These are phyloP conservation scores for Camelina sativa DNA, from an alignment of 345 rosid species.

Conservation along the genomic window DNA sequence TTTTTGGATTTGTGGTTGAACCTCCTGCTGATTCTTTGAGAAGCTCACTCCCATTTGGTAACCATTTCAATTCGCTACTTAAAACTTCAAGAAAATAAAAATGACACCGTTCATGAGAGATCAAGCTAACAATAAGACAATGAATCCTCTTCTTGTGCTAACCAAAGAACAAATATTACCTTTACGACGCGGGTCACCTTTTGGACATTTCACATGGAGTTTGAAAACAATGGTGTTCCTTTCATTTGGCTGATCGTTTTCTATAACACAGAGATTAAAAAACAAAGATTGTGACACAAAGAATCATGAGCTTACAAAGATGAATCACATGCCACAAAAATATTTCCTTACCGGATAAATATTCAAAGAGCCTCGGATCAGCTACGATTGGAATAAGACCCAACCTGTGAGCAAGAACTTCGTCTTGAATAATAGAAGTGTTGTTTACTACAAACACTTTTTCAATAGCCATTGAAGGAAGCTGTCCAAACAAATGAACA, in stretches of 20 bases:
- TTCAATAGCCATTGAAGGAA: constrained; percentile 91
- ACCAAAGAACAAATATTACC: constrained; percentile 52
- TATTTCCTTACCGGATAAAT: constrained; percentile 64
- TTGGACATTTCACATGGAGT: constrained; percentile 71
- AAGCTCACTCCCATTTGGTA: constrained; percentile 83
- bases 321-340: constrained; percentile 7
- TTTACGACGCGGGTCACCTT: constrained; percentile 55
- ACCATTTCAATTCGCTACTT: constrained; percentile 76
- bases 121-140: neutral
- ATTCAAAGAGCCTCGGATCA: constrained; percentile 83
- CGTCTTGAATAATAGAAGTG: constrained; percentile 82
- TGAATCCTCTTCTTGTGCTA: neutral
- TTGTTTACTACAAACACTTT: constrained; percentile 81
- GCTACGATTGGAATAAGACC: constrained; percentile 79
- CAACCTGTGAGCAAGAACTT: constrained; percentile 87
- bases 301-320: neutral
- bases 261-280: constrained; percentile 43
- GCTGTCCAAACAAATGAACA: constrained; percentile 45
- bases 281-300: neutral
- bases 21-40: constrained; percentile 63
- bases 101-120: constrained; percentile 16
- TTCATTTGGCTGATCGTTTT: constrained; percentile 80
- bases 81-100: constrained; percentile 55
- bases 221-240: constrained; percentile 94
- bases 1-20: constrained; percentile 58